These are phyloP conservation scores for Paramecium primaurelia DNA, from an alignment of 73 alveolate genomes.

Conservation along the genomic window DNA sequence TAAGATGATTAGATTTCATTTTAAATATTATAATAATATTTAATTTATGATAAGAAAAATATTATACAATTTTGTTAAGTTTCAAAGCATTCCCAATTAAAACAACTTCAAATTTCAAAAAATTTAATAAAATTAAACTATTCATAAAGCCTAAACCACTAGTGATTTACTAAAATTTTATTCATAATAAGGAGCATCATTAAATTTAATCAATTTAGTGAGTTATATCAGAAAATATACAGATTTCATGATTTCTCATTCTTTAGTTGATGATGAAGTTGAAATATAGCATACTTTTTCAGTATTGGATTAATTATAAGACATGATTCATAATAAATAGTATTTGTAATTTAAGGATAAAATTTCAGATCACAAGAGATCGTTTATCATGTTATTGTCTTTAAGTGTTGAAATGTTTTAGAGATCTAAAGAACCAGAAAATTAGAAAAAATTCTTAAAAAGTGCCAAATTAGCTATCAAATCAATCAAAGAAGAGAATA, in stretches of 20 bases:
- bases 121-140: neutral
- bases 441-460: neutral
- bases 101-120: neutral
- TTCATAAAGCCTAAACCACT: neutral
- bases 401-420: neutral
- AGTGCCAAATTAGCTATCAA: neutral
- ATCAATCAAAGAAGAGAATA: neutral
- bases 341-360: neutral
- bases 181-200: neutral
- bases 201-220: neutral
- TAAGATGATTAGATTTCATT: neutral
- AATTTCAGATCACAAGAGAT: neutral
- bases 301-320: neutral
- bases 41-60: neutral
- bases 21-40: neutral
- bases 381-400: neutral
- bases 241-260: neutral
- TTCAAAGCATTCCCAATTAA: neutral
- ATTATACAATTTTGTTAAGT: neutral
- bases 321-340: neutral
- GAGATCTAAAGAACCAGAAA: neutral
- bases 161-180: neutral
- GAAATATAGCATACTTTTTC: neutral
- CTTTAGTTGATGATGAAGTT: neutral
- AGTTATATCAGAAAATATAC: constrained; percentile 32